phyloP scores from a whole-genome alignment of 768 basidiomycete species.

The Hypsizygus marmoreus region DNA sequence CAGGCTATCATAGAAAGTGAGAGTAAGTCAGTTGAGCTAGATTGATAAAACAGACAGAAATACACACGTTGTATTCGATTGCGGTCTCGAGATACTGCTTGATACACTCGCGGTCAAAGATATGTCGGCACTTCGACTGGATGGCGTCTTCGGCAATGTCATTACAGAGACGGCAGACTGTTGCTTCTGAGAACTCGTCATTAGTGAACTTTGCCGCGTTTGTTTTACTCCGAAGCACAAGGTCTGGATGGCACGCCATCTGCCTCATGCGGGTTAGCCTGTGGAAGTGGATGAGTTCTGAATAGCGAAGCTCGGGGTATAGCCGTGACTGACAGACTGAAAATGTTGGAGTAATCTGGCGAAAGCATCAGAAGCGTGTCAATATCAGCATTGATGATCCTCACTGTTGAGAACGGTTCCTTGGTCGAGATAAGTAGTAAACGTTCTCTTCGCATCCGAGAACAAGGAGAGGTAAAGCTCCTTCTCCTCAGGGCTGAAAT shows the following conservation, averaged over 20 bases:
- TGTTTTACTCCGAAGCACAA: constrained; percentile 86
- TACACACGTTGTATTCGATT: constrained; percentile 61
- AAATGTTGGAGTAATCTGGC: constrained; percentile 87
- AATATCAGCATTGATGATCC: constrained; percentile 28
- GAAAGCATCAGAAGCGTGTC: constrained; percentile 4
- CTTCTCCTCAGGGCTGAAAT: constrained; percentile 96
- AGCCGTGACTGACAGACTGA: constrained; percentile 61
- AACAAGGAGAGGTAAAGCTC: constrained; percentile 92
- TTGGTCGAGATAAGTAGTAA: constrained; percentile 85
- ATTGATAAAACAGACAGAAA: constrained; percentile 1
- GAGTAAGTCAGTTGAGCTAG: not conserved
- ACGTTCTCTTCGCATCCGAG: constrained; percentile 90
- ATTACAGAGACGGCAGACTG: constrained; percentile 93
- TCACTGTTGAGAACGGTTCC: constrained; percentile 92
- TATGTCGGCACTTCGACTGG: constrained; percentile 87
- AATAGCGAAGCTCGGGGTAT: not conserved
- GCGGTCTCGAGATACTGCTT: constrained; percentile 84
- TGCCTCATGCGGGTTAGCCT: constrained; percentile 95
- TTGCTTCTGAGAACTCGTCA: constrained; percentile 69
- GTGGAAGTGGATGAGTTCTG: constrained; percentile 17
- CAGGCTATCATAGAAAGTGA: constrained; percentile 52
- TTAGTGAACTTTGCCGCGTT: constrained; percentile 63
- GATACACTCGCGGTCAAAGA: constrained; percentile 96
- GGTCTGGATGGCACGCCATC: constrained; percentile 94
- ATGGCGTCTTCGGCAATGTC: constrained; percentile 98